Evolutionary conservation across 2,329 filamentous ascomycete species (phyloP), one percentile per base, ranked within the genome.

Genomic region (Microsporum audouinii): DNA sequence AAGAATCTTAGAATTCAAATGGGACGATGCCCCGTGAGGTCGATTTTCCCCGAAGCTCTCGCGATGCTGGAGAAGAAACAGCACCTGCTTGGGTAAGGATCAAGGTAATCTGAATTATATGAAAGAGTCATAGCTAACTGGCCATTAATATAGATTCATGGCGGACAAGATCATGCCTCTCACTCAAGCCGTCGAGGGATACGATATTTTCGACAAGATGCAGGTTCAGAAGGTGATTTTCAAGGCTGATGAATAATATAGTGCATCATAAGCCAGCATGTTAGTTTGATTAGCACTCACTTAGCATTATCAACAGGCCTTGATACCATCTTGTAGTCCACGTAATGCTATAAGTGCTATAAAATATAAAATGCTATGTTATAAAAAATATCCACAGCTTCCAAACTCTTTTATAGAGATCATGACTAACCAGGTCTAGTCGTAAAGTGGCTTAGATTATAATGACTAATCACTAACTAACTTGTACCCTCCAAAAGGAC

Each of bases 1-100:
- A 91, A 91, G 73, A 91, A 91, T 65, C 66, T 91, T 63, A 83
- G 81, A 51, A 67, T 90, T 36, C 86, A 88, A 72, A 89, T 90
- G 85, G 88, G 88, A 3, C 79, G 88, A 60, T 91, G 87, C 69
- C 88, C 88, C 2, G 88, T 91, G 12, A 80, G 86, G 60, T 86
- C 84, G 39, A 82, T 89, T 61, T 88, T 89, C 66, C 75, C 80
- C 10, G 79, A 86, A 62, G 84, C 88, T 7, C 75, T 90, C 53
- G 77, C 81, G 33, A 74, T 88, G 62, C 72, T 91, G 62, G 83
- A 82, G 67, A 82, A 83, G 72, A 86, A 85, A 62, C 85, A 89
- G 68, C 74, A 88, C 68, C 75, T 83, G 60, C 77, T 89, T 60
- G 80, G 82, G 87, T 89, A 76, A 69, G 82, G 73, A 56, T 38